A percentile compares a stretch with the other conserved stretches of the same genome.
phyloP scores from a whole-genome alignment of 345 rosid genomes.

The Moringa oleifera region DNA sequence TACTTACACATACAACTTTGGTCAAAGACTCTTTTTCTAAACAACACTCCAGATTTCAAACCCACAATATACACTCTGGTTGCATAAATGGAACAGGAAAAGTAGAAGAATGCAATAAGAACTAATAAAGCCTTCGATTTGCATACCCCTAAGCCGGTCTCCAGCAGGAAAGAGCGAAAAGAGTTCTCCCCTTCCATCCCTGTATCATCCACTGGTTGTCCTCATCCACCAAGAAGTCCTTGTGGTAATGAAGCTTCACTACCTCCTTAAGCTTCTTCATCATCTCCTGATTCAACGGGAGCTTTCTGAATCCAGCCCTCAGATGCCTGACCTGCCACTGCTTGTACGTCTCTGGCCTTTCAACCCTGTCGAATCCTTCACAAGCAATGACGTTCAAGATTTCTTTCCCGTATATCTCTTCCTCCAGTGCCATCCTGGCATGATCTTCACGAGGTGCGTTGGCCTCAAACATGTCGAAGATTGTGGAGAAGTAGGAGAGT shows the following conservation, averaged over 20 bases:
- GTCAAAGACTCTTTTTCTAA: too few relatives aligned
- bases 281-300: constrained; percentile 25
- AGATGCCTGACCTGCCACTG: constrained; percentile 40
- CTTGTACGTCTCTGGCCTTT: constrained; percentile 52
- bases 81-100: too few relatives aligned
- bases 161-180: constrained; percentile 41
- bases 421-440: constrained; percentile 41
- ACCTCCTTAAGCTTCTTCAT: constrained; percentile 16
- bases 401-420: constrained; percentile 32
- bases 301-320: constrained; percentile 49
- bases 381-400: constrained; percentile 57
- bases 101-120: too few relatives aligned
- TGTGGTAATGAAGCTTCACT: constrained; percentile 29
- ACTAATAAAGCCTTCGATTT: too few relatives aligned
- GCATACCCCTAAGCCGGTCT: constrained; percentile 28
- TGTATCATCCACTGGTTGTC: constrained; percentile 47
- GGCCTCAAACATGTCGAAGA: constrained; percentile 50
- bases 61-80: too few relatives aligned
- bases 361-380: constrained; percentile 50
- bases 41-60: too few relatives aligned
- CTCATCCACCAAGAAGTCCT: constrained; percentile 36
- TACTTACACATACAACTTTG: too few relatives aligned
- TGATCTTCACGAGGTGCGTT: constrained; percentile 39
- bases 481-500: constrained; percentile 48
- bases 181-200: constrained; percentile 55